A percentile compares a stretch with the other conserved stretches of the same genome.
phyloP scores from a whole-genome alignment of 176 grass and related monocot genomes.

The Lolium rigidum region DNA sequence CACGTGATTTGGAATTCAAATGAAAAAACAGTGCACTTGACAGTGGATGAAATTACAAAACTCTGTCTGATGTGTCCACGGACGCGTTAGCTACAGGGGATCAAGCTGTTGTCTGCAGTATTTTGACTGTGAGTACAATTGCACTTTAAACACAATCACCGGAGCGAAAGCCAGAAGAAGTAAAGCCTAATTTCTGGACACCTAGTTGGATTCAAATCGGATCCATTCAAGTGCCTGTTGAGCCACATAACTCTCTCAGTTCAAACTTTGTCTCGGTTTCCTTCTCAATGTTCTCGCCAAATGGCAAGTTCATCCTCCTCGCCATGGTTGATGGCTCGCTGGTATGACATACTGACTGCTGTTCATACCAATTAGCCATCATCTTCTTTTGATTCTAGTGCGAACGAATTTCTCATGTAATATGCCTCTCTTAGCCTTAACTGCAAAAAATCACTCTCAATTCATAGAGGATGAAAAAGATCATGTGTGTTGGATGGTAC shows the following conservation, averaged over 20 bases:
- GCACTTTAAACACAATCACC: neutral
- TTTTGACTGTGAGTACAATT: no score
- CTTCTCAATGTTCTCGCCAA: conserved; percentile 91
- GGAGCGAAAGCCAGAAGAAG: neutral
- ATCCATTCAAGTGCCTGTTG: neutral
- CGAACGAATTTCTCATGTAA: neutral
- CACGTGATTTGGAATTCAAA: neutral
- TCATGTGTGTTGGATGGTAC: neutral
- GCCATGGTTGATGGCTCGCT: conserved; percentile 78
- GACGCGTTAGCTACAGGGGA: no score
- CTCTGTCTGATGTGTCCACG: no score
- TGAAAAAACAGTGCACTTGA: neutral
- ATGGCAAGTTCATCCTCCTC: conserved; percentile 90
- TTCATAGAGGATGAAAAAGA: conserved; percentile 7
- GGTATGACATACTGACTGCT: conserved; percentile 50
- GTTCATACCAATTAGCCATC: conserved; percentile 6
- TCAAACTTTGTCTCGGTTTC: conserved; percentile 53
- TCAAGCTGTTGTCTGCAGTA: no score
- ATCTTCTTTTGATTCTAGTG: neutral
- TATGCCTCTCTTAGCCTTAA: neutral
- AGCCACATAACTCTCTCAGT: neutral
- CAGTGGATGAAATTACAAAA: no score
- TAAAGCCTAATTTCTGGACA: neutral
- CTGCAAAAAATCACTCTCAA: neutral
- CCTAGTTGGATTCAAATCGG: neutral